Evolutionary conservation across 129 eudicot species (phyloP).

Genomic region (Saussurea involucrata): DNA sequence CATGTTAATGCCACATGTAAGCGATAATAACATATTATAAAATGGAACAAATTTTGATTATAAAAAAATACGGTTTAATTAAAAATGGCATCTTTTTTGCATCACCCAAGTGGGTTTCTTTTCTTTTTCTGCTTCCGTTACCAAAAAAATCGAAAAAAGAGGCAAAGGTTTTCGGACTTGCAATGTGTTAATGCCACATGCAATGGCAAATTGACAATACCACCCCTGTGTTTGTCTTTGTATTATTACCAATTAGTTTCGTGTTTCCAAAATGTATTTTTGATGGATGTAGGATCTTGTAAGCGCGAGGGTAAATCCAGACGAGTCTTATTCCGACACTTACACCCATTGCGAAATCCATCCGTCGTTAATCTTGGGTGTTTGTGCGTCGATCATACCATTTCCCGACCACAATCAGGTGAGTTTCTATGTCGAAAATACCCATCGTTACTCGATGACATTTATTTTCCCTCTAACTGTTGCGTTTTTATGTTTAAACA

Average conservation of each 20-base stretch:
- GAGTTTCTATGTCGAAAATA: not conserved
- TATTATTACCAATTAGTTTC: not conserved
- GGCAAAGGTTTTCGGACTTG: no score
- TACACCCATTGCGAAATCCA: constrained; percentile 98
- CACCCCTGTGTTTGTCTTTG: not conserved
- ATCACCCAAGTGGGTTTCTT: no score
- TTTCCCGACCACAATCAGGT: constrained; percentile 99
- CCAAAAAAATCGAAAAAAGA: no score
- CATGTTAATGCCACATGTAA: no score
- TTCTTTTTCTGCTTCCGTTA: no score
- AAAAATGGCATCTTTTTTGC: no score
- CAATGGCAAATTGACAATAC: not conserved
- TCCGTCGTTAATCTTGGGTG: constrained; percentile 89
- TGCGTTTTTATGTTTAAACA: constrained; percentile 21
- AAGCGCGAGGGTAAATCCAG: constrained; percentile 67
- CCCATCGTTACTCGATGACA: not conserved
- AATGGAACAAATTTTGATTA: no score
- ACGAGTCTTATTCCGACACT: constrained; percentile 77
- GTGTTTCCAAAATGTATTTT: not conserved
- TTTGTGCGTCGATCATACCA: constrained; percentile 97
- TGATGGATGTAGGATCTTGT: constrained; percentile 67
- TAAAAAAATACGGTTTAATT: no score
- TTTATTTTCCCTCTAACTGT: not conserved
- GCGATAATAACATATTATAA: no score
- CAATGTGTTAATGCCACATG: not conserved